Evolutionary conservation across 108 stramenopile genomes (phyloP).

Genomic region (Pseudonitzschia multiseries): DNA sequence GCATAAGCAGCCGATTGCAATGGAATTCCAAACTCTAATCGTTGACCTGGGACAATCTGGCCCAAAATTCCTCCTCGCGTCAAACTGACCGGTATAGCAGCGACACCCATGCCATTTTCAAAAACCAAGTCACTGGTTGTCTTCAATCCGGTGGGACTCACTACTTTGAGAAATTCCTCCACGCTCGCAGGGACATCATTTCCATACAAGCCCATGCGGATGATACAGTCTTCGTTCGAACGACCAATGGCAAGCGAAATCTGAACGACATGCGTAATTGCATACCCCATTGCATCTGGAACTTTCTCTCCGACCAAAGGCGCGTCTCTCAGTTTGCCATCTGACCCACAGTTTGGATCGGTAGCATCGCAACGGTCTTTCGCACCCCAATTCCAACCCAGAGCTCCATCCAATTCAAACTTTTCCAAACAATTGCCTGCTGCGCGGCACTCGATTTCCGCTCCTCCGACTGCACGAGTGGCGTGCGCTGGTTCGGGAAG

Average conservation of each 20-base stretch:
- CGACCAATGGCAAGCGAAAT: slow-evolving; percentile 58
- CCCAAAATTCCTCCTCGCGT: slow-evolving; percentile 49
- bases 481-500: slow-evolving; percentile 43
- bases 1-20: slow-evolving; percentile 51
- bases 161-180: slow-evolving; percentile 56
- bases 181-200: slow-evolving; percentile 44
- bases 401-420: slow-evolving; percentile 76
- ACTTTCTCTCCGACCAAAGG: slow-evolving; percentile 44
- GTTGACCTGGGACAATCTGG: slow-evolving; percentile 49
- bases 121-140: slow-evolving; percentile 57
- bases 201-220: slow-evolving; percentile 75
- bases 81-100: slow-evolving; percentile 43
- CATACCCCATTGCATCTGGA: slow-evolving; percentile 27
- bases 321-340: slow-evolving; percentile 53
- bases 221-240: slow-evolving; percentile 31
- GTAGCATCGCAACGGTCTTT: slow-evolving; percentile 80
- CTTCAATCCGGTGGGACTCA: slow-evolving; percentile 43
- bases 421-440: slow-evolving; percentile 81
- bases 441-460: slow-evolving; percentile 62
- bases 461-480: slow-evolving; percentile 71
- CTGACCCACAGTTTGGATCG: slow-evolving; percentile 70
- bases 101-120: slow-evolving; percentile 57
- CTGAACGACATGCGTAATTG: slow-evolving; percentile 61
- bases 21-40: slow-evolving; percentile 75
- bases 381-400: slow-evolving; percentile 89